Evolutionary conservation across 1,284 basidiomycete genomes (phyloP).

Genomic region (Acaromyces ingoldii): DNA sequence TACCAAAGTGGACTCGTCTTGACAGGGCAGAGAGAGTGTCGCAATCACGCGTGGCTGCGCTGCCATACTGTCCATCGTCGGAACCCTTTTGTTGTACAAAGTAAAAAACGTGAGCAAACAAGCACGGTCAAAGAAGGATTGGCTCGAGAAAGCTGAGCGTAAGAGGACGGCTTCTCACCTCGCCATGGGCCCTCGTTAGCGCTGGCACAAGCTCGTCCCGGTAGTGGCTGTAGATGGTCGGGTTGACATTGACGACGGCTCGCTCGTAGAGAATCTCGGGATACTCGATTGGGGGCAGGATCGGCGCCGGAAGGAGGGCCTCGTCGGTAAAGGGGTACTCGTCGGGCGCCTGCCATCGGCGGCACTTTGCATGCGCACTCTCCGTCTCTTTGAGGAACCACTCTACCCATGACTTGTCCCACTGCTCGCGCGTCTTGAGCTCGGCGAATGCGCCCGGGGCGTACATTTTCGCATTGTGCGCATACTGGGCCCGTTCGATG

Average conservation of each 20-base stretch:
- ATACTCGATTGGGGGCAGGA: conserved; percentile 71
- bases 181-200: conserved; percentile 59
- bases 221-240: conserved; percentile 84
- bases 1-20: conserved; percentile 94
- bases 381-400: conserved; percentile 97
- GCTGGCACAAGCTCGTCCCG: conserved; percentile 71
- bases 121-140: not conserved
- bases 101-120: not conserved
- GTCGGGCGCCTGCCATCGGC: conserved; percentile 62
- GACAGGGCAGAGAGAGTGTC: conserved; percentile 90
- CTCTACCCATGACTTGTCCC: conserved; percentile 82
- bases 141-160: not conserved
- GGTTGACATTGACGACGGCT: conserved; percentile 84
- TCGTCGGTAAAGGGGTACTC: conserved; percentile 86
- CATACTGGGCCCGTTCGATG: conserved; percentile 95
- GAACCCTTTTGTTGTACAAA: conserved; percentile 37
- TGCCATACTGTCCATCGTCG: conserved; percentile 97
- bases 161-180: conserved; percentile 13
- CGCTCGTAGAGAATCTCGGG: conserved; percentile 72
- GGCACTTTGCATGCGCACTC: conserved; percentile 66
- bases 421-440: conserved; percentile 63
- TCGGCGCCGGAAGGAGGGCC: conserved; percentile 70
- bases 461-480: conserved; percentile 88
- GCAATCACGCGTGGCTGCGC: conserved; percentile 85
- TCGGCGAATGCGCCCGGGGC: conserved; percentile 67